phyloP scores from a whole-genome alignment of 441 rosid genomes.

The Corymbia citriodora region DNA sequence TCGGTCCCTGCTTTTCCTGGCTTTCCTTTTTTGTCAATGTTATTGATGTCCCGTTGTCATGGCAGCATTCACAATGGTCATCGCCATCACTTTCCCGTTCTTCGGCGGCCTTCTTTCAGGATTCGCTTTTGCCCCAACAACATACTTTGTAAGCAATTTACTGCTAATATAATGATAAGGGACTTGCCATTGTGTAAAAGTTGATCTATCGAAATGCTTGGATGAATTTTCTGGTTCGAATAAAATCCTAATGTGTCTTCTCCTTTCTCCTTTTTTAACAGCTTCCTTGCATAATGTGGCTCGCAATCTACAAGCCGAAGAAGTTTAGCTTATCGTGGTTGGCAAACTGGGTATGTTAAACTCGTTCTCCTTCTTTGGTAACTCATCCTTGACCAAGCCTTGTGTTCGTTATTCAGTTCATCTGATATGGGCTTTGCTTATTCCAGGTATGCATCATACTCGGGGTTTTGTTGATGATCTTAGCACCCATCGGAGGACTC shows the following conservation, averaged over 20 bases:
- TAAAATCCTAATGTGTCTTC: neutral
- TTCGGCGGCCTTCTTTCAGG: conserved; percentile 1
- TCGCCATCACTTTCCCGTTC: neutral
- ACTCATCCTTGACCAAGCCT: neutral
- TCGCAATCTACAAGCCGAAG: neutral
- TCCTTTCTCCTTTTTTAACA: neutral
- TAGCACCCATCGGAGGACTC: conserved; percentile 34
- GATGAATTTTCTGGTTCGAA: neutral
- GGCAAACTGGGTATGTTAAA: neutral
- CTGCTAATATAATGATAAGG: neutral
- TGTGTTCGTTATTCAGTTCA: neutral
- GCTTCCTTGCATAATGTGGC: conserved; percentile 11
- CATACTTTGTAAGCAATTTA: conserved; percentile 2
- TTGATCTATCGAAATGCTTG: neutral
- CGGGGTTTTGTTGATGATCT: conserved; percentile 27
- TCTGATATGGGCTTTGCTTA: neutral
- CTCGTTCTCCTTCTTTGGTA: neutral
- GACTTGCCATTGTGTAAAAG: neutral
- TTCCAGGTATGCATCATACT: conserved; percentile 24
- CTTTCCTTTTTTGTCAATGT: neutral
- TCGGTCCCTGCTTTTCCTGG: neutral
- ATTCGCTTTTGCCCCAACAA: conserved; percentile 6
- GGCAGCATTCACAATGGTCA: neutral
- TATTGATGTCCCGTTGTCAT: neutral
- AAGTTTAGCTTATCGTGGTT: neutral